Evolutionary conservation across 73 alveolate genomes (phyloP).

Genomic region (Symbiodinium pilosum): DNA sequence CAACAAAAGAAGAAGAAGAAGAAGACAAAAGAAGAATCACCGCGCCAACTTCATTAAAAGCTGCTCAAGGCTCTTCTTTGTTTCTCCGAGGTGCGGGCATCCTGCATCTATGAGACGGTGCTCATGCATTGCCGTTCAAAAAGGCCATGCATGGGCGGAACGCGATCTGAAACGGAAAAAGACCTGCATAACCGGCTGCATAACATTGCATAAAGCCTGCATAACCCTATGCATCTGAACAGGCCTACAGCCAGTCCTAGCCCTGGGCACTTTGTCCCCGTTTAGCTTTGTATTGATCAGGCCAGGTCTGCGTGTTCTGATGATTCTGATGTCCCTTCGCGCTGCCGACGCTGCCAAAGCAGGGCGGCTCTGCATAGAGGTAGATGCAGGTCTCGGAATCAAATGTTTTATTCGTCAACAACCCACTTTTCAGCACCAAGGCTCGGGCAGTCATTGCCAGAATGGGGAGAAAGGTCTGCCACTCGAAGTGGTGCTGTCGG

Average conservation of each 20-base stretch:
- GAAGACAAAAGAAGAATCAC: too few species aligned
- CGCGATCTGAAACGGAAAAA: too few species aligned
- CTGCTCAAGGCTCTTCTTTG: background rate
- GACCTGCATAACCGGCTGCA: too few species aligned
- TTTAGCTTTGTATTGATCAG: too few species aligned
- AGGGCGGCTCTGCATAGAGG: background rate
- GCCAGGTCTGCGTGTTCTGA: too few species aligned
- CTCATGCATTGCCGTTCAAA: background rate
- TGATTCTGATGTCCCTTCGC: too few species aligned
- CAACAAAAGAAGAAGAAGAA: too few species aligned
- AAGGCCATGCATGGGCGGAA: background rate
- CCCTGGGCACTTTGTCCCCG: too few species aligned
- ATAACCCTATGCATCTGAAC: too few species aligned
- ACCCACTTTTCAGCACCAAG: background rate
- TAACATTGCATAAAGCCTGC: too few species aligned
- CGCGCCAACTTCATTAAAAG: background rate
- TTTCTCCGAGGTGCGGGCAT: background rate
- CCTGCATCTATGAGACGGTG: background rate
- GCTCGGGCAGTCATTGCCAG: background rate
- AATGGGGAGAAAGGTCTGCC: background rate
- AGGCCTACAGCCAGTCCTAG: too few species aligned
- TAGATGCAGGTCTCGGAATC: background rate
- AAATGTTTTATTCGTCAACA: background rate
- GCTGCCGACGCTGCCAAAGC: too few species aligned
- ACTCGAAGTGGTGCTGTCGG: background rate